Evolutionary conservation across 169 alveolate species (phyloP), one percentile per base, ranked within the genome.

Genomic region (Prorocentrum cordatum): DNA sequence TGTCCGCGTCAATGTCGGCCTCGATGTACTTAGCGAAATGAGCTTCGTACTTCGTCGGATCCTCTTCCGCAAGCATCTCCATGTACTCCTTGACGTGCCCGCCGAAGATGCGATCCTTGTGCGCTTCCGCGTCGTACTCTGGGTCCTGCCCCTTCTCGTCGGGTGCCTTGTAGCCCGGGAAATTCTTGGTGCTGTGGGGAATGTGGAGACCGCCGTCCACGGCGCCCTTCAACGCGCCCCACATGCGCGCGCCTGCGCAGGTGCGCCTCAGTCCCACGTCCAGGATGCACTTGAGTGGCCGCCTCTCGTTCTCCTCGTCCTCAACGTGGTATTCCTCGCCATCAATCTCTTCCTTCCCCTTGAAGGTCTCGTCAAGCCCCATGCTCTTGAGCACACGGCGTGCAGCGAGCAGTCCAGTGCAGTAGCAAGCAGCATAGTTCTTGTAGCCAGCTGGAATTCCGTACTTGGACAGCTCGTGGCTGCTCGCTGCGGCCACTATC

Each of bases 141-240:
- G 95, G 95, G 90, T 95, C 97, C 42, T 94, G 96, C 18, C 96
- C 98, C 59, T 92, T 86, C 71, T 92, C 95, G 29, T 92, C 93
- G 33, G 93, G 75, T 38, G 91, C 93, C 61, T 94, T 93, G 96
- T 94, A 98, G 66, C 99, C 99, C 27, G 99, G 99, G 99, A 99
- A 99, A 92, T 99, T 96, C 95, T 96, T 97, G 94, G 95, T 95
- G 79, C 97, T 95, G 97, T 99, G 99, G 26, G 99, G 99, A 66
- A 99, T 96, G 92, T 97, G 96, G 66, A 98, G 93, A 33, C 99
- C 99, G 39, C 99, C 99, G 93, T 99, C 99, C 62, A 97, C 96
- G 61, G 99, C 99, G 33, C 99, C 99, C 95, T 99, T 99, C 95
- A 99, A 94, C 54, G 99, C 99, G 66, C 99, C 99, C 95, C 98